Conservation (phyloP, 1,139 yeast species). For the Nadsonia commutata region DNA sequence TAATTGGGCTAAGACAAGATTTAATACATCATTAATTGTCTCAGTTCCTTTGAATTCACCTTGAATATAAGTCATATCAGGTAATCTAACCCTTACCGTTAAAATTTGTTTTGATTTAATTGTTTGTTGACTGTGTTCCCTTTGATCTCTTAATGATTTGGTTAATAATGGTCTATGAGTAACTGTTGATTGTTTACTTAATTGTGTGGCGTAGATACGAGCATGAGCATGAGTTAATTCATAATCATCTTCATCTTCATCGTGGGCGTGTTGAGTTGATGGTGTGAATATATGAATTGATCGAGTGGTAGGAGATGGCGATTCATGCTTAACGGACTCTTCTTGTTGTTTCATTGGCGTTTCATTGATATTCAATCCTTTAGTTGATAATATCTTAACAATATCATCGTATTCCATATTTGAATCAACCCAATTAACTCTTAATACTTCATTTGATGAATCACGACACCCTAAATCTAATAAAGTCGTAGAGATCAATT, state of each 20-base stretch:
- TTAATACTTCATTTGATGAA: background rate
- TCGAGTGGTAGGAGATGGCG: background rate
- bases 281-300: background rate
- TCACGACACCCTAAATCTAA: background rate
- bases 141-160: background rate
- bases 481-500: background rate
- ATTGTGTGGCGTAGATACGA: conserved; percentile 2
- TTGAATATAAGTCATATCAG: background rate
- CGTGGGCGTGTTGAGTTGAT: background rate
- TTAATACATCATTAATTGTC: background rate
- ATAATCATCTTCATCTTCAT: background rate
- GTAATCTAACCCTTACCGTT: background rate
- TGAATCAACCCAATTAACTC: background rate
- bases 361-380: background rate
- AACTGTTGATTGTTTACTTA: background rate
- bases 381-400: background rate
- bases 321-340: background rate
- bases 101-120: background rate
- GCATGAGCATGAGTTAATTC: conserved; percentile 5
- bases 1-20: background rate
- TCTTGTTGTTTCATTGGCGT: background rate
- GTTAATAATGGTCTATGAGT: background rate
- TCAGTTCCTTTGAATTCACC: background rate
- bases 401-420: background rate
- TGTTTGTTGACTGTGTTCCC: background rate